Evolutionary conservation across 2,329 filamentous ascomycete species (phyloP).

Genomic region (Paecilomyces fulvus): DNA sequence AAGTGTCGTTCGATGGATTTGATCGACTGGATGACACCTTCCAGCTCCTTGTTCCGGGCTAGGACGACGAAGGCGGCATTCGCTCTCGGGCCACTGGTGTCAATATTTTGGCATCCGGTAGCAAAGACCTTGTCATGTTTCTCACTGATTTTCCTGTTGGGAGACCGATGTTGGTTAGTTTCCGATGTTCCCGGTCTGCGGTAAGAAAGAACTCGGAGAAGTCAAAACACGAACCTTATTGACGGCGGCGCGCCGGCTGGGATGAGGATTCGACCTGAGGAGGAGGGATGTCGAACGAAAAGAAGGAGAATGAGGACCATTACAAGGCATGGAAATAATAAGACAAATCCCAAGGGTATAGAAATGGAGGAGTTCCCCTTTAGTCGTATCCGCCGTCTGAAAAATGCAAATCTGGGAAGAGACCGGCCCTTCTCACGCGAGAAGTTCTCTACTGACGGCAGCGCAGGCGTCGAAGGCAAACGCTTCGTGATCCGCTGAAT

Average conservation of each 20-base stretch:
- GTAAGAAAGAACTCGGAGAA: neutral
- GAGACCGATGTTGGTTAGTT: conserved; percentile 9
- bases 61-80: conserved; percentile 95
- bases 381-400: conserved; percentile 76
- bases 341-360: conserved; percentile 81
- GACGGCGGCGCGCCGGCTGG: conserved; percentile 79
- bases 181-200: conserved; percentile 1
- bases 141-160: conserved; percentile 81
- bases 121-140: conserved; percentile 96
- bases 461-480: conserved; percentile 38
- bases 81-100: conserved; percentile 69
- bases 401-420: conserved; percentile 61
- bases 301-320: conserved; percentile 84
- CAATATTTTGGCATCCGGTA: conserved; percentile 69
- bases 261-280: conserved; percentile 73
- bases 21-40: conserved; percentile 90
- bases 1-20: conserved; percentile 98
- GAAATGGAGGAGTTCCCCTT: conserved; percentile 88
- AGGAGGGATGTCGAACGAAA: conserved; percentile 79
- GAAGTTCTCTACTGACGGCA: conserved; percentile 38
- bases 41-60: conserved; percentile 90
- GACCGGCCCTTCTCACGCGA: conserved; percentile 35
- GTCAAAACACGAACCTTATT: conserved; percentile 61
- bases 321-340: conserved; percentile 86
- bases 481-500: conserved; percentile 47